phyloP scores from a whole-genome alignment of 1,139 yeast genomes.

The Suhomyces choctaworum region DNA sequence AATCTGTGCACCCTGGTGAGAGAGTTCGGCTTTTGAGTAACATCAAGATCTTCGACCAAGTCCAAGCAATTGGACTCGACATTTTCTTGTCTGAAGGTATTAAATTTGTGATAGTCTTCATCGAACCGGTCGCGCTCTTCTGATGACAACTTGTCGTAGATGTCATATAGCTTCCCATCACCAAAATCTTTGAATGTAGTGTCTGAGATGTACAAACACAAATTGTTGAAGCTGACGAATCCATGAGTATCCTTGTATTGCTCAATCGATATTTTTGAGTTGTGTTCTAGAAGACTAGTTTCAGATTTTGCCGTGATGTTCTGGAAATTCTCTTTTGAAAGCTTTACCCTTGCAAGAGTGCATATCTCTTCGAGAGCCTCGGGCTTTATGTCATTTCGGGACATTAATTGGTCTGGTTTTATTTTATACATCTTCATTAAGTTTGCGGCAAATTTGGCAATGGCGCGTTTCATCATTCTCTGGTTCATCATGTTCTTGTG shows the following conservation, averaged over 20 bases:
- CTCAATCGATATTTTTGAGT: conserved; percentile 14
- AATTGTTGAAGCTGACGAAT: conserved; percentile 19
- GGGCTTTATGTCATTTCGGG: not conserved
- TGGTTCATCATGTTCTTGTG: conserved; percentile 5
- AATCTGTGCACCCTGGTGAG: conserved; percentile 12
- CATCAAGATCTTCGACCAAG: conserved; percentile 17
- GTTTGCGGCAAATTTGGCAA: conserved; percentile 7
- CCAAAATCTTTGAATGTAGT: conserved; percentile 16
- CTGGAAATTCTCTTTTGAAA: too few relatives aligned
- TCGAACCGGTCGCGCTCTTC: conserved; percentile 18
- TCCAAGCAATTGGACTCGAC: conserved; percentile 27
- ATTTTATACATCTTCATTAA: conserved; percentile 4
- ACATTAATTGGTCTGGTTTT: not conserved
- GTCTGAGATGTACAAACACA: conserved; percentile 25
- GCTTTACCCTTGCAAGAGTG: not conserved
- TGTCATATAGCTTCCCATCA: conserved; percentile 18
- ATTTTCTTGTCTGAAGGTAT: conserved; percentile 25
- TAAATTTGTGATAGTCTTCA: conserved; percentile 26
- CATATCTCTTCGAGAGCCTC: conserved; percentile 7
- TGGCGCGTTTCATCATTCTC: conserved; percentile 8
- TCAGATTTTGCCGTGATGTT: not conserved
- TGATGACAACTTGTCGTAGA: conserved; percentile 18
- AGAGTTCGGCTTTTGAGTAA: conserved; percentile 7
- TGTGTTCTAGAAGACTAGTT: not conserved
- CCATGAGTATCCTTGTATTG: conserved; percentile 21